Base-by-base conservation (phyloP, 129 eudicot species). In the Lactuca saligna region DNA sequence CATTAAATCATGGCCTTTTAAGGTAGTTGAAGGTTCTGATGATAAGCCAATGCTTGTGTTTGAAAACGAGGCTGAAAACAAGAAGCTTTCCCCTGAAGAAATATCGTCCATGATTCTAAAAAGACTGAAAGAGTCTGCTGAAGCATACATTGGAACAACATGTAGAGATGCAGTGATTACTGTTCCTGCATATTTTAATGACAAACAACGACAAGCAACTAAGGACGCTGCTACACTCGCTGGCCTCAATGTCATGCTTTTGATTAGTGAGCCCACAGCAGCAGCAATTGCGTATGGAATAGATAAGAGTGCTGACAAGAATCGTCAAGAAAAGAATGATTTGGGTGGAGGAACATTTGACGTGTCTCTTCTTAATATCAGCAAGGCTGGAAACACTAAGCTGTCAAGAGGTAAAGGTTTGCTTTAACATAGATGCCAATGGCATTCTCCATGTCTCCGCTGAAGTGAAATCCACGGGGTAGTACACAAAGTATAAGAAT, bases 261-360 rank as follows among this genome's bases (percentile, higher is more conserved):
- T 69, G 57, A 31, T 69, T 13, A 57, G 15, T 2, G 75, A 70
- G 58, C 75, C 75, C 10, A 71, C 61, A 16, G 51, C 76, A 60
- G 76, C 76, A 16, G 76, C 76, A 10, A 48, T 71, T 17, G 76
- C 76, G 0, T 74, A 74, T 56, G 70, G 64, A 4, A 4, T 74
- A 3, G 65, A 74, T 33, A 74, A 54, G 63, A 64, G 49, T 55
- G 63, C 48, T 8, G 78, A 12, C 6, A 1, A 4, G 3, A 15
- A n/a, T 34, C 12, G 38, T 12, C 68, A 10, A 33, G n/a, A 48
- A 13, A 71, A 71, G 35, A 71, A 60, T 44, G 65, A 69, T 69
- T 1, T 69, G 65, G 74, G 74, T 56, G 74, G 70, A 49, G 78
- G 78, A 17, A 73, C 62, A 0, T 73, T 74, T 41, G 78, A 64